Evolutionary conservation across 2,329 filamentous ascomycete species (phyloP).

Genomic region (Cadophora malorum): DNA sequence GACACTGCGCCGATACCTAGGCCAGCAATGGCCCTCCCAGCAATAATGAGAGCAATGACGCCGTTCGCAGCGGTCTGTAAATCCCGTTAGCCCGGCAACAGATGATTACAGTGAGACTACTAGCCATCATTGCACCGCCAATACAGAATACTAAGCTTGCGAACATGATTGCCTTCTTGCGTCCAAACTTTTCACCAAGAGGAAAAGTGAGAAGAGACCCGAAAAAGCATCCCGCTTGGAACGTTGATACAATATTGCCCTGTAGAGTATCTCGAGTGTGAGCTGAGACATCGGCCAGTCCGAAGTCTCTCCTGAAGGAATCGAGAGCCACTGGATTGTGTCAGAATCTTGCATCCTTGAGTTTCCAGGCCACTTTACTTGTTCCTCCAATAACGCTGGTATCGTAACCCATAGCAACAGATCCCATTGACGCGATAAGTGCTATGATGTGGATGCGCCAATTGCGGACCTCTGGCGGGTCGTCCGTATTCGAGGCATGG

Average conservation of each 20-base stretch:
- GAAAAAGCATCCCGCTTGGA: constrained; percentile 44
- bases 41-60: constrained; percentile 48
- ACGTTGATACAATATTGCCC: constrained; percentile 47
- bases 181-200: constrained; percentile 50
- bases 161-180: constrained; percentile 50
- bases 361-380: background rate
- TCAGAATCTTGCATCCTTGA: background rate
- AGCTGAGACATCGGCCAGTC: constrained; percentile 51
- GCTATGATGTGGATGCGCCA: constrained; percentile 17
- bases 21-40: constrained; percentile 65
- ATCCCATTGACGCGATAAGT: constrained; percentile 17
- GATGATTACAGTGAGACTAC: background rate
- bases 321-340: constrained; percentile 50
- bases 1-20: constrained; percentile 63
- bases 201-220: constrained; percentile 45
- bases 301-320: constrained; percentile 53
- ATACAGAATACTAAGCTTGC: constrained; percentile 47
- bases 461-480: constrained; percentile 13
- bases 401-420: constrained; percentile 18
- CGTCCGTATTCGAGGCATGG: constrained; percentile 15
- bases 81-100: background rate
- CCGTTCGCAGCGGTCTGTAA: constrained; percentile 36
- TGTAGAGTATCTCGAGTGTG: constrained; percentile 55
- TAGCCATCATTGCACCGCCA: constrained; percentile 32
- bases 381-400: constrained; percentile 18